Percentiles rank a stretch among this genome's conserved stretches.
Evolutionary conservation across 768 basidiomycete species (phyloP).

Genomic region (Hygrophoropsis aurantiaca): DNA sequence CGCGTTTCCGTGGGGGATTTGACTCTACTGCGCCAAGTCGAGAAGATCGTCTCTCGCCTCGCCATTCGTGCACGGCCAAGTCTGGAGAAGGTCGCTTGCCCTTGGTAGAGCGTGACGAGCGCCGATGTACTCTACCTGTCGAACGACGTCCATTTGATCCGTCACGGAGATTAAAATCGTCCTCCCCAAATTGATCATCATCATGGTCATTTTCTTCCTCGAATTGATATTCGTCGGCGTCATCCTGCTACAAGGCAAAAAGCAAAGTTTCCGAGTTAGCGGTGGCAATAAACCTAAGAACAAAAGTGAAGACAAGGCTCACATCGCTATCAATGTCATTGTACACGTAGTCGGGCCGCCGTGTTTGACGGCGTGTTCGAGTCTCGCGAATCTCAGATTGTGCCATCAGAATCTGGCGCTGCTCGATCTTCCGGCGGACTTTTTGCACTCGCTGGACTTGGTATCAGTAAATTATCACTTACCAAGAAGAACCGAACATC

Average conservation of each 20-base stretch:
- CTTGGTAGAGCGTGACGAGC: constrained; percentile 52
- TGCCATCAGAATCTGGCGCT: constrained; percentile 60
- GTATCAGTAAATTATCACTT: constrained; percentile 21
- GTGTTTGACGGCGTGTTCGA: constrained; percentile 70
- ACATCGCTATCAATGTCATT: constrained; percentile 68
- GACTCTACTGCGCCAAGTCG: constrained; percentile 62
- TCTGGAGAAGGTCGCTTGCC: constrained; percentile 53
- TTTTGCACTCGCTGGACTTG: constrained; percentile 65
- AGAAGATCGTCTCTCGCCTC: constrained; percentile 71
- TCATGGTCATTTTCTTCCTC: constrained; percentile 70
- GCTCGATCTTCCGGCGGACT: constrained; percentile 68
- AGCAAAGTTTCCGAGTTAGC: constrained; percentile 16
- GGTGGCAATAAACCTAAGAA: constrained; percentile 20
- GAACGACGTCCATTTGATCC: constrained; percentile 43
- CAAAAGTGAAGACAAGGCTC: constrained; percentile 30
- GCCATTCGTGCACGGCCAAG: constrained; percentile 59
- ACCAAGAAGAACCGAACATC: constrained; percentile 7
- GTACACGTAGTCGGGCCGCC: constrained; percentile 82
- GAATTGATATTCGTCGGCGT: constrained; percentile 64
- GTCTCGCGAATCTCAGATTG: constrained; percentile 81
- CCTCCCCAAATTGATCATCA: constrained; percentile 50
- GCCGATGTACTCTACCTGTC: constrained; percentile 40
- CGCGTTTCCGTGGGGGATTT: constrained; percentile 64
- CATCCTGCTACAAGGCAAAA: constrained; percentile 40
- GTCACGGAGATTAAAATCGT: constrained; percentile 39